These are phyloP conservation scores for Russula foetens DNA, from an alignment of 768 basidiomycete species.

Conservation along the genomic window DNA sequence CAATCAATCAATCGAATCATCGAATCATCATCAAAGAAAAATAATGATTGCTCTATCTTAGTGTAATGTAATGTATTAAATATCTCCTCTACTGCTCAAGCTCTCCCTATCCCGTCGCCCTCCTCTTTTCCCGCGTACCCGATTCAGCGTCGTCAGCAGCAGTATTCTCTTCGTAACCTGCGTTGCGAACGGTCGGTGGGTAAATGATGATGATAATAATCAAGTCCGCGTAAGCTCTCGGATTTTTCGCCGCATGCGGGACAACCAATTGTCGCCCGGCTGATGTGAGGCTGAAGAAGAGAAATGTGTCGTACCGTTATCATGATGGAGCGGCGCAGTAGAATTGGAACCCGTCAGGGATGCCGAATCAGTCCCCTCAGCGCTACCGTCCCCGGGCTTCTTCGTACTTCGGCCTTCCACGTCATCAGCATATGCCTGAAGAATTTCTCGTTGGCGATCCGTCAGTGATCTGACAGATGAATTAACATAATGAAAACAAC, in stretches of 20 bases:
- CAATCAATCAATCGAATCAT: no score
- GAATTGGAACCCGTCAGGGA: constrained; percentile 3
- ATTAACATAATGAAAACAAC: constrained; percentile 4
- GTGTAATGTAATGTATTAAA: not conserved
- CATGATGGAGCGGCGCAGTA: constrained; percentile 25
- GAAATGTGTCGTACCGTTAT: constrained; percentile 76
- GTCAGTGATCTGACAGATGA: constrained; percentile 59
- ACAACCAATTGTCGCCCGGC: constrained; percentile 51
- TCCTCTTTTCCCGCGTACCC: constrained; percentile 37
- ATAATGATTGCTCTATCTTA: constrained; percentile 1
- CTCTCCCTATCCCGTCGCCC: constrained; percentile 38
- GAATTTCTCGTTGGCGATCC: constrained; percentile 72
- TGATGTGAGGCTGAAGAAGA: constrained; percentile 45
- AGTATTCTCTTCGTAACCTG: constrained; percentile 23
- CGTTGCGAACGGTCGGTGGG: not conserved
- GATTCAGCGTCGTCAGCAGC: constrained; percentile 27
- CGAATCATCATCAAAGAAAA: not conserved
- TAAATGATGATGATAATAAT: constrained; percentile 34
- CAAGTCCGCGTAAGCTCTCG: constrained; percentile 63
- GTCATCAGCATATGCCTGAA: constrained; percentile 89
- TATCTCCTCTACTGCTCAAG: no score
- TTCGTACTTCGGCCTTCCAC: constrained; percentile 57
- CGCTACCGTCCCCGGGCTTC: constrained; percentile 20
- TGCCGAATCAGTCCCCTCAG: constrained; percentile 20
- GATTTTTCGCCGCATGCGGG: constrained; percentile 59